These are phyloP conservation scores for Elongisporangium anandrum DNA, from an alignment of 352 stramenopile species.

Conservation along the genomic window DNA sequence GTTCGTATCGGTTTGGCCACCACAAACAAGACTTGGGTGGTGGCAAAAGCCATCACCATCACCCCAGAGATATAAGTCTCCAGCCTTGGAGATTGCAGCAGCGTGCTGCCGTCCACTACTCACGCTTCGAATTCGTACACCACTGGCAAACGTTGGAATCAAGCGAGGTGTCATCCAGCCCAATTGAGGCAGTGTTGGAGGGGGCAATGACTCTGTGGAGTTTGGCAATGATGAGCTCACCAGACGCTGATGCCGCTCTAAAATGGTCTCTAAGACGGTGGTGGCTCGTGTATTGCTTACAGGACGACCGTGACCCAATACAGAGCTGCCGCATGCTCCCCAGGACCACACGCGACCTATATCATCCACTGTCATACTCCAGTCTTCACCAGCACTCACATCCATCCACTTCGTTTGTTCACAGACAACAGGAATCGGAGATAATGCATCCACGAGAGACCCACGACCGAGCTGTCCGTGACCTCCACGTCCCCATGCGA, in stretches of 20 bases:
- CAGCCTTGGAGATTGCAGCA: constrained; percentile 76
- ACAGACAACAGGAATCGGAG: constrained; percentile 12
- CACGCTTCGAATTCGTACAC: constrained; percentile 43
- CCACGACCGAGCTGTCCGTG: constrained; percentile 82
- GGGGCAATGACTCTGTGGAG: neutral
- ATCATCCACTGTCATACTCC: constrained; percentile 65
- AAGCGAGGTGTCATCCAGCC: constrained; percentile 41
- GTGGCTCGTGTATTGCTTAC: constrained; percentile 11
- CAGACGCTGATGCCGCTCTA: constrained; percentile 38
- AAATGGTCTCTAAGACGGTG: constrained; percentile 29
- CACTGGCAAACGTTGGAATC: constrained; percentile 36
- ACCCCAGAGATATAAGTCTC: constrained; percentile 92
- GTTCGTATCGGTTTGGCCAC: neutral
- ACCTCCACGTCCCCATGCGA: constrained; percentile 74
- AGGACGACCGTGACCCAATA: constrained; percentile 44
- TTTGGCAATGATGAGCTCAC: neutral
- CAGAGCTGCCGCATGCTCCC: constrained; percentile 61
- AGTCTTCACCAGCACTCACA: constrained; percentile 68
- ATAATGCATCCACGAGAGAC: constrained; percentile 22
- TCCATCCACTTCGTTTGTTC: constrained; percentile 19
- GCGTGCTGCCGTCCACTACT: constrained; percentile 86
- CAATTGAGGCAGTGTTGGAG: constrained; percentile 17
- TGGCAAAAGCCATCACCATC: constrained; percentile 7
- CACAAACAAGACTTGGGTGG: constrained; percentile 2
- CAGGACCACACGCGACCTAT: constrained; percentile 76